These are phyloP conservation scores for Ophiocordyceps robertsii DNA, from an alignment of 2,329 filamentous ascomycete genomes.

Conservation along the genomic window DNA sequence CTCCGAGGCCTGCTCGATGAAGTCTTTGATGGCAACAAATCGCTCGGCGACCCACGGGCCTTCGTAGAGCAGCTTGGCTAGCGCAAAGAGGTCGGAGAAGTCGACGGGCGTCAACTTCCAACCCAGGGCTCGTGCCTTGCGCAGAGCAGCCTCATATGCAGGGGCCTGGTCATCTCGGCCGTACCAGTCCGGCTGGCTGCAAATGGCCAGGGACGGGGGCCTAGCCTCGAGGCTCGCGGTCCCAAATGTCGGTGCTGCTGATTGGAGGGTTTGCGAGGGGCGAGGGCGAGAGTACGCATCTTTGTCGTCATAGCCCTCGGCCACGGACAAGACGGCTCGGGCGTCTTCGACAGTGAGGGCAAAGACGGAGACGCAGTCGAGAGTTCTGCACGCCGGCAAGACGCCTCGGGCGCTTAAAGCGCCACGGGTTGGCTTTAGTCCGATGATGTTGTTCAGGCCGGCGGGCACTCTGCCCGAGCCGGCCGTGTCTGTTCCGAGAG, in stretches of 20 bases:
- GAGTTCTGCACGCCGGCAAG: conserved; percentile 39
- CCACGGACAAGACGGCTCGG: conserved; percentile 31
- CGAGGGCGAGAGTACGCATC: conserved; percentile 37
- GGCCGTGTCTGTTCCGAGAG: conserved; percentile 42
- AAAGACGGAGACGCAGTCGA: conserved; percentile 44
- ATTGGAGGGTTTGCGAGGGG: conserved; percentile 2
- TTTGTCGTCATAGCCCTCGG: conserved; percentile 31
- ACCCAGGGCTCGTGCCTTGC: conserved; percentile 21
- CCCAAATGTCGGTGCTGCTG: conserved; percentile 15
- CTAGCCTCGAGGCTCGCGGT: conserved; percentile 4
- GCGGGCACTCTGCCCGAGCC: conserved; percentile 40
- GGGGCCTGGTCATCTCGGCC: conserved; percentile 21
- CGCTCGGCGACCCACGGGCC: conserved; percentile 45
- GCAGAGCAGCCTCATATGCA: conserved; percentile 27
- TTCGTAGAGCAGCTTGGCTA: conserved; percentile 40
- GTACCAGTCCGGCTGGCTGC: conserved; percentile 25
- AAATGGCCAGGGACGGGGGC: conserved; percentile 21
- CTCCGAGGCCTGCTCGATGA: conserved; percentile 22
- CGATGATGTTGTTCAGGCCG: conserved; percentile 38
- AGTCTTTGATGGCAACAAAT: conserved; percentile 33
- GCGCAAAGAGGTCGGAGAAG: conserved; percentile 35
- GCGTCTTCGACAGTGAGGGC: conserved; percentile 35
- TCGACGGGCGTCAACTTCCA: conserved; percentile 28
- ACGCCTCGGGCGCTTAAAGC: conserved; percentile 35
- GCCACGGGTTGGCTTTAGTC: conserved; percentile 38